Evolutionary conservation across 208 protist species (phyloP), one percentile per base, ranked within the genome.

Genomic region (Paratrypanosoma confusum): DNA sequence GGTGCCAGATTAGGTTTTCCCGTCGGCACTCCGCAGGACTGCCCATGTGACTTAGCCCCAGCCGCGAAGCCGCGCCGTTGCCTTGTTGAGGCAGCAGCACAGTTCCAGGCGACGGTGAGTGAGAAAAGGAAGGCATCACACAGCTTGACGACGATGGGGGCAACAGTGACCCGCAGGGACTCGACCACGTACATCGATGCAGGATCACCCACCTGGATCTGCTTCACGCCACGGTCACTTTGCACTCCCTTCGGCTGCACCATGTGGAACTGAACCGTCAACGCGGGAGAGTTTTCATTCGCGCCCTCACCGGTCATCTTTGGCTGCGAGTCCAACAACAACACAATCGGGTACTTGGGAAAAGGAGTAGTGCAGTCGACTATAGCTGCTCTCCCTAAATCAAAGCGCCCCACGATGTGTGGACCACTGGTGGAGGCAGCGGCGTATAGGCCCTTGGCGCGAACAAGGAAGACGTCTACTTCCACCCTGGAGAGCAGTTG

Each of bases 281-380:
- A n/a, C n/a, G n/a, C n/a, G n/a, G n/a, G n/a, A n/a, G n/a, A n/a
- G n/a, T n/a, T n/a, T n/a, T n/a, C n/a, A n/a, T n/a, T n/a, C n/a
- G n/a, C n/a, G n/a, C n/a, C n/a, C n/a, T n/a, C n/a, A n/a, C n/a
- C n/a, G n/a, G n/a, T n/a, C n/a, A n/a, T n/a, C n/a, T n/a, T n/a
- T n/a, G n/a, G 23, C 50, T 54, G 45, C 17, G 20, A 7, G 13
- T 33, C 46, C 4, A 65, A 18, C 10, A 54, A 17, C 2, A 69
- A 14, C 13, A 71, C 42, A 42, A 62, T 22, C 26, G 66, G 65
- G 35, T 70, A 63, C 27, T 54, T 25, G 18, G 69, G 68, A 18
- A 41, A 21, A n/a, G 65, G 68, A 10, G 47, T 45, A 3, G 75
- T 81, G 50, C 76, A 85, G 55, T 90, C 73, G 38, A 74, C 39